Base-by-base conservation (phyloP, 2,329 filamentous ascomycete species). In the Colletotrichum aenigma region DNA sequence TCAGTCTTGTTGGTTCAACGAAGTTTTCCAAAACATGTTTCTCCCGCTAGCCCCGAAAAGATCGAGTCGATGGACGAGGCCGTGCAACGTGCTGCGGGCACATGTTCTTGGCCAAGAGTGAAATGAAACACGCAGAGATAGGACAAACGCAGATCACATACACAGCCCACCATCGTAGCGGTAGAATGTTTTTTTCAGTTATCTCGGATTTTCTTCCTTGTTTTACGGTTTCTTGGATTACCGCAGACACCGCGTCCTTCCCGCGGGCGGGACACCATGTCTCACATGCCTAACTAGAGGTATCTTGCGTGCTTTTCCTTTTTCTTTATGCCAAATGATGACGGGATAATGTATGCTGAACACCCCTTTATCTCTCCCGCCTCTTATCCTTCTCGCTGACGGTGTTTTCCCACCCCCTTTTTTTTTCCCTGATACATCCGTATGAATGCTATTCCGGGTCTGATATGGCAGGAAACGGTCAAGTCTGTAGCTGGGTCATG, bases 251-350 rank as follows among this genome's bases (percentile, higher is more conserved):
- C 56, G 70, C 64, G 21, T 36, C 70, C 32, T 52, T 52, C 43
- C 43, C n/a, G 43, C n/a, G 73, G 64, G 32, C 67, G 73, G 70
- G 34, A 68, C 70, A 28, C 65, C 32, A 30, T 75, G 72, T 72
- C 73, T 75, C 58, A 66, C 64, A 65, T 68, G 58, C 48, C 58
- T 68, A 64, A 73, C 73, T 73, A 68, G 26, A 72, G 56, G 70
- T 73, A 73, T 68, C 70, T 75, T 73, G 64, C 58, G 43, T 73
- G 56, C 64, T 71, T 72, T 52, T 62, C 38, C 48, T 24, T 65
- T 64, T 61, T 61, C 26, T 36, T 32, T 43, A 61, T 21, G 21
- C 38, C 69, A 36, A 26, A n/a, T 34, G 55, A 66, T 68, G 43
- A n/a, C 30, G 62, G 58, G 52, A 70, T 68, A 43, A 72, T 48